Conservation (phyloP, 768 basidiomycete genomes). For the Tulasnella calospora region DNA sequence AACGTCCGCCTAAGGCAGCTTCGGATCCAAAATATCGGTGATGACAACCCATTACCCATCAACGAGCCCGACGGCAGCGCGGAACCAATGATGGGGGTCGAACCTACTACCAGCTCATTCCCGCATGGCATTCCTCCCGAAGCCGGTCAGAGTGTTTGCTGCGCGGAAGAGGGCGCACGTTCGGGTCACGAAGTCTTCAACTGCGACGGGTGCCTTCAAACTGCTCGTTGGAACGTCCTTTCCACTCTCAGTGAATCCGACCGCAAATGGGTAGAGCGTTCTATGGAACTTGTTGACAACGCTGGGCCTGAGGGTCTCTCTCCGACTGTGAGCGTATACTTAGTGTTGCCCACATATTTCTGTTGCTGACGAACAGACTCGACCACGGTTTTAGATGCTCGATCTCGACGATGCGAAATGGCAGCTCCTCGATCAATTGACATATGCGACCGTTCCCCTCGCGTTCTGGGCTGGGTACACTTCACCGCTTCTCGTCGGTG, state of each 20-base stretch:
- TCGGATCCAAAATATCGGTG: conserved; percentile 30
- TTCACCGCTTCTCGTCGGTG: conserved; percentile 53
- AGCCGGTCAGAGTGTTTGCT: background rate
- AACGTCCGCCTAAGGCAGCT: conserved; percentile 40
- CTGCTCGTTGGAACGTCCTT: conserved; percentile 30
- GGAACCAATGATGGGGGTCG: conserved; percentile 29
- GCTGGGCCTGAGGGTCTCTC: background rate
- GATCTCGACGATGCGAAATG: background rate
- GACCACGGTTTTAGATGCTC: background rate
- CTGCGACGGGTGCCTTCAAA: conserved; percentile 36
- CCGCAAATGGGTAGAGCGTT: conserved; percentile 30
- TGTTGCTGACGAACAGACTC: background rate
- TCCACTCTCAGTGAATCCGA: conserved; percentile 29
- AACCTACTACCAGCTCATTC: background rate
- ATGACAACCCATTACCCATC: conserved; percentile 24
- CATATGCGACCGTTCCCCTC: conserved; percentile 43
- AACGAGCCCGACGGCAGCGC: conserved; percentile 33
- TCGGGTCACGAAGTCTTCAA: conserved; percentile 31
- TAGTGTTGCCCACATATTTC: background rate
- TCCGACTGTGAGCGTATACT: background rate
- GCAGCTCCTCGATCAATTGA: conserved; percentile 8
- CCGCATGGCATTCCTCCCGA: background rate
- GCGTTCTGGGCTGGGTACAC: conserved; percentile 65
- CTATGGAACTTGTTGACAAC: background rate
- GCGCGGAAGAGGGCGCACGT: background rate